Evolutionary conservation across 495 filamentous ascomycete species (phyloP), one percentile per base, ranked within the genome.

Genomic region (Umbilicaria muhlenbergii): DNA sequence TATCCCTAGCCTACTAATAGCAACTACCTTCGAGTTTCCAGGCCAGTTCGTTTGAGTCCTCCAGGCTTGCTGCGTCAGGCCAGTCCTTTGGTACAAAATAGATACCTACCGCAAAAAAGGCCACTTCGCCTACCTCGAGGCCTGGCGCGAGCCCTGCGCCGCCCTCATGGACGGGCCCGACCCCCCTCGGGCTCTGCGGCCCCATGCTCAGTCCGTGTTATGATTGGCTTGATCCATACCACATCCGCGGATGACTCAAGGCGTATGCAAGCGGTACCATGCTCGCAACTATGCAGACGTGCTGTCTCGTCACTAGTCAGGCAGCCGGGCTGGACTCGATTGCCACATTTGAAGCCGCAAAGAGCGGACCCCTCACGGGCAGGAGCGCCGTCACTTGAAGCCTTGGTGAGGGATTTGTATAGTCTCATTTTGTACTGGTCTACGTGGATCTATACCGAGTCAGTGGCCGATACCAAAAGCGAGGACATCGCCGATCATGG

Each of bases 271-370:
- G 67, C 64, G 24, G 71, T 72, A 2, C 78, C 83, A 44, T 73
- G 77, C 50, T 89, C 88, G 48, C 89, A 95, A 53, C 85, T 89
- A 59, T 95, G 88, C 18, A 95, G 65, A n/a, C 79, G 74, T n/a
- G 72, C 75, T 14, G 59, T 59, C 12, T 72, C 56, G 31, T 83
- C 64, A 2, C 58, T 56, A 5, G 84, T 94, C 33, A 95, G 61
- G 54, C 77, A 84, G 5, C 86, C 86, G 2, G 60, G 46, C n/a
- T 81, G 69, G 17, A 63, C 54, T 15, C 58, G 69, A 47, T 94
- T 94, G 17, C 83, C 88, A 43, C 79, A 76, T 37, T 74, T 67
- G 53, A 81, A 94, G 0, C 88, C 89, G 24, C 74, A 76, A 17
- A 95, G 68, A 11, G 69, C 73, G 2, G 82, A 63, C 0, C 74